Percentiles rank a stretch among this genome's conserved stretches.
phyloP scores from a whole-genome alignment of 495 filamentous ascomycete genomes.

The Amphirosellinia nigrospora region DNA sequence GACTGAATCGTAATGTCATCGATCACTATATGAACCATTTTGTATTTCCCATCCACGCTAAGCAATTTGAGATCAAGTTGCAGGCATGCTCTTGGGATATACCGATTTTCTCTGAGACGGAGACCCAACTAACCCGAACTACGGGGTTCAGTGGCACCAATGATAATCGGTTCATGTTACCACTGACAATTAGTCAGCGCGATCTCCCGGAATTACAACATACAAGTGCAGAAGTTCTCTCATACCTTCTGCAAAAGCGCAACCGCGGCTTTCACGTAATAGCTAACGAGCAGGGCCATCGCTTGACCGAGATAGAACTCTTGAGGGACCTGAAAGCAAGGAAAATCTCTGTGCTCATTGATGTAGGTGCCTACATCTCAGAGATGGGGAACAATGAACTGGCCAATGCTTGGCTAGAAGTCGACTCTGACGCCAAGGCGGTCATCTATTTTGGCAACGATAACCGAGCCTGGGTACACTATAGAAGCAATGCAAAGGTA shows the following conservation, averaged over 20 bases:
- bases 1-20: slow-evolving; percentile 46
- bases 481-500: slow-evolving; percentile 43
- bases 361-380: slow-evolving; percentile 59
- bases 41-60: slow-evolving; percentile 59
- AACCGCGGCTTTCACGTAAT: slow-evolving; percentile 51
- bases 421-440: slow-evolving; percentile 41
- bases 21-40: slow-evolving; percentile 61
- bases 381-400: slow-evolving; percentile 53
- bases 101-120: slow-evolving; percentile 38
- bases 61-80: slow-evolving; percentile 59
- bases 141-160: slow-evolving; percentile 65
- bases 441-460: slow-evolving; percentile 45
- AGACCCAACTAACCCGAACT: slow-evolving; percentile 37
- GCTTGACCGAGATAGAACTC: slow-evolving; percentile 45
- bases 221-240: slow-evolving; percentile 61
- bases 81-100: slow-evolving; percentile 63
- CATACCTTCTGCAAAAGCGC: slow-evolving; percentile 53
- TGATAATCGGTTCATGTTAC: slow-evolving; percentile 55
- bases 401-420: slow-evolving; percentile 54
- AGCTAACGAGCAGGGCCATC: slow-evolving; percentile 32
- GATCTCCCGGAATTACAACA: slow-evolving; percentile 54
- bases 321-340: slow-evolving; percentile 38
- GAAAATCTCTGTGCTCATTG: slow-evolving; percentile 54
- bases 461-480: slow-evolving; percentile 50
- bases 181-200: slow-evolving; percentile 57